Evolutionary conservation across 1,284 basidiomycete genomes (phyloP).

Genomic region (Phaffia rhodozyma): DNA sequence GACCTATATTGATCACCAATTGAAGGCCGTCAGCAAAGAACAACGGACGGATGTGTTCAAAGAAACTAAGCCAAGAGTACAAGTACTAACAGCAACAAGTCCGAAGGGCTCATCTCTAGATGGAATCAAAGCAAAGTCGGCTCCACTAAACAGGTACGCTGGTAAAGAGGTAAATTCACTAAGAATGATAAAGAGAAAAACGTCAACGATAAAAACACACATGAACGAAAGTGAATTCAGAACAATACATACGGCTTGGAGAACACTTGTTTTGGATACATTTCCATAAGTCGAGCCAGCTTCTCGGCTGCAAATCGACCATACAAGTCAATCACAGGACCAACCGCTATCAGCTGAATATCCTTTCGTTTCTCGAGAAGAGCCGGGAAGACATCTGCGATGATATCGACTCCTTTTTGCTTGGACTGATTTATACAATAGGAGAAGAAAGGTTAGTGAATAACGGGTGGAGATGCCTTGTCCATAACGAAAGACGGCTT

Average conservation of each 20-base stretch:
- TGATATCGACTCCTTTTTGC: conserved; percentile 88
- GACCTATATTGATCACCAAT: conserved; percentile 35
- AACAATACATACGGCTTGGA: conserved; percentile 51
- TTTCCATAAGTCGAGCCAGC: conserved; percentile 77
- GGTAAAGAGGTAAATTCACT: conserved; percentile 86
- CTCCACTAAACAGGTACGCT: conserved; percentile 81
- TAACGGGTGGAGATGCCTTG: background rate
- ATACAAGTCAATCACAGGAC: conserved; percentile 85
- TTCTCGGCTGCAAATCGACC: conserved; percentile 89
- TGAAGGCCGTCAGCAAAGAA: background rate
- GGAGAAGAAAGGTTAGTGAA: background rate
- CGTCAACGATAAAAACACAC: background rate
- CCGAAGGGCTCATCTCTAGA: conserved; percentile 92
- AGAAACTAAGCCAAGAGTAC: too few relatives aligned
- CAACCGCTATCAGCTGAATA: conserved; percentile 76
- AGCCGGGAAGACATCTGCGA: conserved; percentile 82
- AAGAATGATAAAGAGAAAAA: conserved; percentile 46
- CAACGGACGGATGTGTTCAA: background rate
- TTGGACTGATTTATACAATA: conserved; percentile 44
- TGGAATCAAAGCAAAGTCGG: conserved; percentile 85
- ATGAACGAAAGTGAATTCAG: too few relatives aligned
- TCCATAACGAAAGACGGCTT: too few relatives aligned
- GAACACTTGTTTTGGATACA: conserved; percentile 68
- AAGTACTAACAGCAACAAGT: conserved; percentile 50
- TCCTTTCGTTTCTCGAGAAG: conserved; percentile 74